phyloP scores from a whole-genome alignment of 2,329 filamentous ascomycete genomes.

The Rhytidhysteron rufulum region DNA sequence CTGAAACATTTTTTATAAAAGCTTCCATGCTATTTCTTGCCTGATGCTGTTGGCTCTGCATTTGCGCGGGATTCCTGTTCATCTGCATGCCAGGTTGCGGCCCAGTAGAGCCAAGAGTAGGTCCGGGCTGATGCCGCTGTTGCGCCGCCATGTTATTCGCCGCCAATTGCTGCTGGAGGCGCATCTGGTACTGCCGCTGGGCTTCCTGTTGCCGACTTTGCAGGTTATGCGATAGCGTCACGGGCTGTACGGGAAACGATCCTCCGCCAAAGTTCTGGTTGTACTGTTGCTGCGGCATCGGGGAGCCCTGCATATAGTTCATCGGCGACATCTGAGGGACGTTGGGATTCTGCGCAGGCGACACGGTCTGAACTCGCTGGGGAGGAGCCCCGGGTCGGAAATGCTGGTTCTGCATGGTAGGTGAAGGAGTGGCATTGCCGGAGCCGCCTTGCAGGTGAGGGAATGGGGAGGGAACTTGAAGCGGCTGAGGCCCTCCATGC shows the following conservation, averaged over 20 bases:
- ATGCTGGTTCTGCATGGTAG: conserved; percentile 81
- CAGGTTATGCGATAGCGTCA: conserved; percentile 50
- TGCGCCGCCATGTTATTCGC: conserved; percentile 37
- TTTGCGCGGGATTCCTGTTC: conserved; percentile 26
- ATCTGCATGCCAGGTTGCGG: conserved; percentile 32
- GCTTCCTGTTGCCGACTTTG: conserved; percentile 55
- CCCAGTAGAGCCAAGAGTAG: conserved; percentile 29
- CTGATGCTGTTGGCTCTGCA: conserved; percentile 21
- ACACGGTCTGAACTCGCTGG: conserved; percentile 76
- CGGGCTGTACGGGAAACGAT: conserved; percentile 45
- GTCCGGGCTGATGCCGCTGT: conserved; percentile 35
- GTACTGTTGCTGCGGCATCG: conserved; percentile 36
- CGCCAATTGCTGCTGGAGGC: conserved; percentile 64
- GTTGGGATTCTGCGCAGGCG: conserved; percentile 75
- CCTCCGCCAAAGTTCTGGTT: conserved; percentile 39
- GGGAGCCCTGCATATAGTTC: conserved; percentile 33
- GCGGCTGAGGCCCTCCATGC: conserved; percentile 53
- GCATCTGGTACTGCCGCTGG: conserved; percentile 81
- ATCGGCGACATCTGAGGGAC: conserved; percentile 40
- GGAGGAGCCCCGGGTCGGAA: conserved; percentile 58
- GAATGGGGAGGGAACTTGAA: conserved; percentile 67
- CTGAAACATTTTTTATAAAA: conserved; percentile 65
- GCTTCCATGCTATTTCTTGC: conserved; percentile 9
- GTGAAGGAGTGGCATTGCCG: conserved; percentile 83
- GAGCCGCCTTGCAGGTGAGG: conserved; percentile 81